Percentiles rank a stretch among this genome's conserved stretches.
Evolutionary conservation across 1,284 basidiomycete species (phyloP).

Genomic region (Pisolithus thermaeus): DNA sequence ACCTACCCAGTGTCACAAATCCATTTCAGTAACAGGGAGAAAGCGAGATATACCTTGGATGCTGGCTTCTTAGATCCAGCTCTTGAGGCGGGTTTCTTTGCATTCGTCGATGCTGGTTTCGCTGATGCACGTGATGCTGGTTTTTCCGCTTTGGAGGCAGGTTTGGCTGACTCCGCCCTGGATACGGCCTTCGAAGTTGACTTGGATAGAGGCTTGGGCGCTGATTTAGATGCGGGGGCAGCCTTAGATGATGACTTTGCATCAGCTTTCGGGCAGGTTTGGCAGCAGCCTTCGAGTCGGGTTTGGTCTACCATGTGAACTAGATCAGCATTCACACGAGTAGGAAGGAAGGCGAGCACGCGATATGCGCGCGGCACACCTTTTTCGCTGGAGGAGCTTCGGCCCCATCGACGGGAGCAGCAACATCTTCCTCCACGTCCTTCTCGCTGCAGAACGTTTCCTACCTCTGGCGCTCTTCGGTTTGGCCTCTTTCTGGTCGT

Average conservation of each 20-base stretch:
- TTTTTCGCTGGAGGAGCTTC: constrained; percentile 47
- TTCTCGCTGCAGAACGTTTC: constrained; percentile 42
- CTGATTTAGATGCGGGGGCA: constrained; percentile 6
- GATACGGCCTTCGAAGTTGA: constrained; percentile 13
- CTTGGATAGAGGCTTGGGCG: constrained; percentile 20
- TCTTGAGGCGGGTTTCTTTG: constrained; percentile 40
- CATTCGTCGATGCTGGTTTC: constrained; percentile 35
- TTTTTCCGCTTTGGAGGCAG: constrained; percentile 26
- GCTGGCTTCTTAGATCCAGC: constrained; percentile 36
- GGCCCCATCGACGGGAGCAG: constrained; percentile 31
- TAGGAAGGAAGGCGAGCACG: not conserved
- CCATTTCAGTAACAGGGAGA: not conserved
- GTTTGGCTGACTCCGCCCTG: constrained; percentile 29
- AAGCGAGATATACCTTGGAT: constrained; percentile 30
- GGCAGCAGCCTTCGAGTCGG: constrained; percentile 24
- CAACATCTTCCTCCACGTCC: constrained; percentile 34
- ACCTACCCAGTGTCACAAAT: constrained; percentile 26
- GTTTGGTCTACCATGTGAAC: constrained; percentile 15
- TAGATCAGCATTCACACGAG: not conserved
- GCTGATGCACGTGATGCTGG: constrained; percentile 30
- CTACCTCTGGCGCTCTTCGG: constrained; percentile 52
- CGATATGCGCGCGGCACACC: constrained; percentile 28
- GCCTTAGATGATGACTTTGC: constrained; percentile 19
- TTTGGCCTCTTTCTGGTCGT: constrained; percentile 30
- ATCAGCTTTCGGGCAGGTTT: constrained; percentile 21